A percentile compares a stretch with the other conserved stretches of the same genome.
phyloP scores from a whole-genome alignment of 768 basidiomycete species.

The Pleurotus eryngii region DNA sequence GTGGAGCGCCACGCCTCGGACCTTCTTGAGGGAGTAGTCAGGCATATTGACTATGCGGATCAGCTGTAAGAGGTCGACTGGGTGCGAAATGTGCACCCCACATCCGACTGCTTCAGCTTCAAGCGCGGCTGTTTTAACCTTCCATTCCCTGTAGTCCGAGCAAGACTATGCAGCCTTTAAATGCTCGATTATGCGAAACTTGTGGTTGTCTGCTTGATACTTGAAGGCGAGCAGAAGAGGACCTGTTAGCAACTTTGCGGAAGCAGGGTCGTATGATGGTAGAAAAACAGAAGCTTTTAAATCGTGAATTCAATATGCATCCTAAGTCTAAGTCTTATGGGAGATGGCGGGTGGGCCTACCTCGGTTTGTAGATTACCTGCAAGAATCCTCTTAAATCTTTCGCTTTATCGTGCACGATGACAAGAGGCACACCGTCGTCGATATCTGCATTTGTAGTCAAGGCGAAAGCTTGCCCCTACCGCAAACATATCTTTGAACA shows the following conservation, averaged over 20 bases:
- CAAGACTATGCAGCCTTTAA: background rate
- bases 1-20: too few relatives aligned
- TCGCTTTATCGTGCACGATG: conserved; percentile 10
- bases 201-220: conserved; percentile 5
- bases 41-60: too few relatives aligned
- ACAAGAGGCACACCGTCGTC: conserved; percentile 12
- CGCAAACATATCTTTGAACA: conserved; percentile 13
- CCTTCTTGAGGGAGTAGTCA: too few relatives aligned
- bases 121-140: background rate
- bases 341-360: background rate
- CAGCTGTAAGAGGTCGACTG: too few relatives aligned
- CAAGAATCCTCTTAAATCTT: conserved; percentile 8
- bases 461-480: background rate
- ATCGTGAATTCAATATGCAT: background rate
- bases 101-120: background rate
- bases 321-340: background rate
- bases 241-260: background rate
- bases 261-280: background rate
- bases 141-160: background rate
- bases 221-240: conserved; percentile 6
- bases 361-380: conserved; percentile 8
- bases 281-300: background rate
- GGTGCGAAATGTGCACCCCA: too few relatives aligned
- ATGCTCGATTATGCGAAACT: background rate
- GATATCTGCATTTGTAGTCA: background rate